Evolutionary conservation across 1,284 basidiomycete species (phyloP), one percentile per base, ranked within the genome.

Genomic region (Tilletia indica): DNA sequence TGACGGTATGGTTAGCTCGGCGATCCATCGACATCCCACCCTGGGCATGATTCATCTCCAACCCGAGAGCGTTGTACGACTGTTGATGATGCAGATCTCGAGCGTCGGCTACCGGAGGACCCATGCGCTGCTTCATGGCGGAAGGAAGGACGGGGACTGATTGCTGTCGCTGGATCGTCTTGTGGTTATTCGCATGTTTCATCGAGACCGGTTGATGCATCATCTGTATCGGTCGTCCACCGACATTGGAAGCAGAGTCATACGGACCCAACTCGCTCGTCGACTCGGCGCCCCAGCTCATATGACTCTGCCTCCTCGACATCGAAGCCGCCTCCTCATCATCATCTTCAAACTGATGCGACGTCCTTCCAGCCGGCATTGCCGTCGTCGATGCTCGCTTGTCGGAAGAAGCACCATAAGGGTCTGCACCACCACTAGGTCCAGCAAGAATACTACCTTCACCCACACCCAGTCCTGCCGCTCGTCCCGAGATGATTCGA

Each of bases 371-470:
- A 8, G 3, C 42, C 42, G 42, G 42, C 14, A 9, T 3, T 0
- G 3, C 42, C 42, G 9, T 45, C 25, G 42, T 45, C 42, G 42
- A 8, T 45, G 25, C 25, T 45, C 42, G 42, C 14, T 45, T 45
- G 42, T 14, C 14, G 42, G 16, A 6, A 5, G 21, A 31, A 14
- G 6, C 34, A 31, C 56, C 56, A 31, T 31, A 58, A 34, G 56
- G 12, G 14, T 58, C 63, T 6, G 58, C n/a, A 25, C 56, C 25
- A 25, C 61, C 2, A 16, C 25, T 45, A 19, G 69, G 21, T 21
- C 16, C 77, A 9, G 72, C 73, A 69, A 81, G 72, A 56, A 78
- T 73, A 54, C 75, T 76, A n/a, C 80, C 78, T 31, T 78, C 73
- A 31, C 80, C 79, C n/a, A 74, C 61, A 19, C 16, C 61, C 16